Evolutionary conservation across 768 basidiomycete genomes (phyloP).

Genomic region (Ramaria sp.): DNA sequence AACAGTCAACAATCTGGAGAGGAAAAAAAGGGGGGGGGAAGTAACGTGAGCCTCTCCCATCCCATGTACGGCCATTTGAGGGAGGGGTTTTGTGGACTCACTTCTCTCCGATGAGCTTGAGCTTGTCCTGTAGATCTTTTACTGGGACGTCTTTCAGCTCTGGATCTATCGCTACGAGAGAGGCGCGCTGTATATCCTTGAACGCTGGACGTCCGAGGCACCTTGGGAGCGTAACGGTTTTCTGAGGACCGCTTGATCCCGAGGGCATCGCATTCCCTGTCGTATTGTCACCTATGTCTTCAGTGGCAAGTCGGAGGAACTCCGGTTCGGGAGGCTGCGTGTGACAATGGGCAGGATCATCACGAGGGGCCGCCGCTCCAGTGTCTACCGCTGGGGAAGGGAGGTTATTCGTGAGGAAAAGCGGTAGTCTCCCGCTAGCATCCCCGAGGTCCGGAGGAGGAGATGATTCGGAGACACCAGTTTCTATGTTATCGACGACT

Average conservation of each 20-base stretch:
- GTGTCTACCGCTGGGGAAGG: background rate
- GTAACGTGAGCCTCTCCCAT: no score
- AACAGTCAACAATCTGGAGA: constrained; percentile 1
- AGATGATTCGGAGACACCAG: background rate
- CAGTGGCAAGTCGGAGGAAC: no score
- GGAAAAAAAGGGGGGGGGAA: no score
- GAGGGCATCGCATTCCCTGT: no score
- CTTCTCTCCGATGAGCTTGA: constrained; percentile 35
- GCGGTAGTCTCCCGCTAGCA: background rate
- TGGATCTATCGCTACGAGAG: constrained; percentile 40
- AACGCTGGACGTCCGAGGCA: constrained; percentile 53
- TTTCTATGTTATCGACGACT: background rate
- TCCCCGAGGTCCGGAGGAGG: background rate
- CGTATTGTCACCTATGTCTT: no score
- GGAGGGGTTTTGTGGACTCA: no score
- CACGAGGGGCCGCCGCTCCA: background rate
- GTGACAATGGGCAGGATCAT: no score
- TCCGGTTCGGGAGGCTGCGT: no score
- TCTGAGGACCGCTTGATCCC: background rate
- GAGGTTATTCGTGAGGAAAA: background rate
- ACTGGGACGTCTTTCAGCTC: constrained; percentile 39
- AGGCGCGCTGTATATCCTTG: constrained; percentile 43
- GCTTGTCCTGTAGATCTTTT: constrained; percentile 48
- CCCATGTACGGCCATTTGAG: no score
- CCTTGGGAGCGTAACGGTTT: constrained; percentile 37